Base-by-base conservation (phyloP, 1,284 basidiomycete genomes). In the Cutaneotrichosporon spelunceum region DNA sequence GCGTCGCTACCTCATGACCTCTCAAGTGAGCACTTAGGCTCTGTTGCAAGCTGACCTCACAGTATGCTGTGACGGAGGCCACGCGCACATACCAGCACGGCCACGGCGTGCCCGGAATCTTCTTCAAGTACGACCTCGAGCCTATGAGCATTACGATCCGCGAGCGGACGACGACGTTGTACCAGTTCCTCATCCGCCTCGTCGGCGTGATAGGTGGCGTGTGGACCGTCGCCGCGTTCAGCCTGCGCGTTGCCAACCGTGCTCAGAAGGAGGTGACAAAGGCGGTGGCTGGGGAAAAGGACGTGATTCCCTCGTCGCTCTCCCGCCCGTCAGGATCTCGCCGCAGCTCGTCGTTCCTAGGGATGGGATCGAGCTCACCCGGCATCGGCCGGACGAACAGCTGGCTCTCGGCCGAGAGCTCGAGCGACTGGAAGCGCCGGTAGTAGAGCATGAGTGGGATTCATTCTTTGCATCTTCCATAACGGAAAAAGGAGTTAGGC, bases 61-160 rank as follows among this genome's bases (percentile, higher is more conserved):
- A 97, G 78, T 98, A 99, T 80, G 92, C 90, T 54, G 95, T 98
- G 2, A 97, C 92, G 0, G 92, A 97, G 78, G 95, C 97, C 77
- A 87, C 86, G 2, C 86, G 91, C 14, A 82, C 84, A 16, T 82
- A 96, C 13, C 82, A 87, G 50, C 90, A 93, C 72, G 86, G 89
- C 63, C 79, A 82, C 27, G 91, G 89, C 4, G 88, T 91, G 0
- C 95, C 95, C 21, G 92, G 92, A 19, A 93, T 95, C 72, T 95
- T 93, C 82, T 93, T 95, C 87, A 94, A 95, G 77, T 97, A 93
- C 75, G 95, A 99, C 66, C 81, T 98, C 29, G 95, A 99, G 74
- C 92, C 93, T 1, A 84, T 99, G 77, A 83, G 85, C 11, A 83
- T 99, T 68, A 89, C 86, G 0, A 86, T 98, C 54, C 85, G 88